Conservation (phyloP, 176 grass and related monocot species). For the Avena insularis region DNA sequence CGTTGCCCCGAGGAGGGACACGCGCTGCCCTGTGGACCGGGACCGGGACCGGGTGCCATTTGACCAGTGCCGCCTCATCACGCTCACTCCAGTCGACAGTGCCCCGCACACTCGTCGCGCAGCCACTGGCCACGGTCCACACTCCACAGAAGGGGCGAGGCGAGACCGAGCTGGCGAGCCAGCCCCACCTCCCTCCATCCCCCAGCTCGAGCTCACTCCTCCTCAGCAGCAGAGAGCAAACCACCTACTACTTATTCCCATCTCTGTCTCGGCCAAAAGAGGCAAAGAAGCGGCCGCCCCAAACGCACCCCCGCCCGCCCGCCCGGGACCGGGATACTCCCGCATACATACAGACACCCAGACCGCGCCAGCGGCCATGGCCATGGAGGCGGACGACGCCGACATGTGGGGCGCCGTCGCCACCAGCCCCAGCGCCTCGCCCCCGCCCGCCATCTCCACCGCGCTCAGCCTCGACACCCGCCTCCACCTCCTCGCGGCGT, state of each 20-base stretch:
- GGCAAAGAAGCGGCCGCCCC: constrained; percentile 15
- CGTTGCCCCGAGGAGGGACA: no score
- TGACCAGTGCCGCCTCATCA: neutral
- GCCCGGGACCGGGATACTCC: neutral
- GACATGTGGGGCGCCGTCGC: constrained; percentile 53
- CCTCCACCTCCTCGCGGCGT: constrained; percentile 35
- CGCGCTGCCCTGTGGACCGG: neutral
- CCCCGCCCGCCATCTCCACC: constrained; percentile 38
- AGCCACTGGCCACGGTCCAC: neutral
- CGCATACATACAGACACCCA: neutral
- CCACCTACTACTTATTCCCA: neutral
- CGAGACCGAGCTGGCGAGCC: neutral
- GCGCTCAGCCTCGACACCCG: constrained; percentile 56
- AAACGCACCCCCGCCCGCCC: neutral
- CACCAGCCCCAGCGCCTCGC: constrained; percentile 42
- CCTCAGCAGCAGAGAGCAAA: neutral
- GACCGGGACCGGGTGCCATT: neutral
- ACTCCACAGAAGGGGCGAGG: no score
- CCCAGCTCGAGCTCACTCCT: neutral
- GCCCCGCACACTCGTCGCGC: neutral
- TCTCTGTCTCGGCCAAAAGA: constrained; percentile 32
- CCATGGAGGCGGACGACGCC: constrained; percentile 46
- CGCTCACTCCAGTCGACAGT: neutral
- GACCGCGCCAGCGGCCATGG: constrained; percentile 5
- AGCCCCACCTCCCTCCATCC: neutral